Conservation (phyloP, 2,329 filamentous ascomycete genomes). For the Cladosporium austrohemisphaericum region DNA sequence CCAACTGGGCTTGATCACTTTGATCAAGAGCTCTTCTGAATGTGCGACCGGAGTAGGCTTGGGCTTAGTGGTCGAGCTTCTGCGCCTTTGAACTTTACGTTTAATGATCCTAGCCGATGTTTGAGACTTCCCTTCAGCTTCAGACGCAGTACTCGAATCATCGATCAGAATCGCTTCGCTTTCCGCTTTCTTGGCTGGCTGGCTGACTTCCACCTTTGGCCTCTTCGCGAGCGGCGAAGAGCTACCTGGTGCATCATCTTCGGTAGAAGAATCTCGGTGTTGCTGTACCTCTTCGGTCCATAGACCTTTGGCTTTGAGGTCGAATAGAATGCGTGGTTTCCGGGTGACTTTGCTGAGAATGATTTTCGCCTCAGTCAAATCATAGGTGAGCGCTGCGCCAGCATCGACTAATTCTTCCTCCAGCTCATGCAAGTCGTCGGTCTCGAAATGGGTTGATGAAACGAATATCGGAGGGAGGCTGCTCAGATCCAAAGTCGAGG, state of each 20-base stretch:
- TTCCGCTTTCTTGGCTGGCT: not conserved
- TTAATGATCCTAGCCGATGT: not conserved
- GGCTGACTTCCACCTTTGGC: not conserved
- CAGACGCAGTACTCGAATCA: slow-evolving; percentile 36
- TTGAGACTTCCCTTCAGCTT: slow-evolving; percentile 15
- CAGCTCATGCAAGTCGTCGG: slow-evolving; percentile 59
- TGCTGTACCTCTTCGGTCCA: slow-evolving; percentile 49
- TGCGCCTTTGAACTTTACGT: not conserved
- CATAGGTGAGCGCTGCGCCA: slow-evolving; percentile 62
- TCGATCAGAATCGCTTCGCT: slow-evolving; percentile 21
- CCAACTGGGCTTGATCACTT: slow-evolving; percentile 55
- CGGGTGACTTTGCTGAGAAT: slow-evolving; percentile 70
- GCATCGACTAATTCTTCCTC: slow-evolving; percentile 59
- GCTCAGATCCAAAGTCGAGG: slow-evolving; percentile 38
- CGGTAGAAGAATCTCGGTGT: not conserved
- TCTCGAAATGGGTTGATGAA: slow-evolving; percentile 64
- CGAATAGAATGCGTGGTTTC: slow-evolving; percentile 68
- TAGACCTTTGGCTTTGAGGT: slow-evolving; percentile 67
- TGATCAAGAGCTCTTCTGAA: slow-evolving; percentile 28
- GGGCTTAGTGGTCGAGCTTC: not conserved
- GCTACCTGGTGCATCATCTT: not conserved
- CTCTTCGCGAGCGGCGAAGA: slow-evolving; percentile 5
- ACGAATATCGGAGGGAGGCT: slow-evolving; percentile 66
- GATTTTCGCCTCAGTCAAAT: slow-evolving; percentile 67
- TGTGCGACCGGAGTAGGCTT: too few species aligned